These are phyloP conservation scores for Fusarium albosuccineum DNA, from an alignment of 2,329 filamentous ascomycete species.

Conservation along the genomic window DNA sequence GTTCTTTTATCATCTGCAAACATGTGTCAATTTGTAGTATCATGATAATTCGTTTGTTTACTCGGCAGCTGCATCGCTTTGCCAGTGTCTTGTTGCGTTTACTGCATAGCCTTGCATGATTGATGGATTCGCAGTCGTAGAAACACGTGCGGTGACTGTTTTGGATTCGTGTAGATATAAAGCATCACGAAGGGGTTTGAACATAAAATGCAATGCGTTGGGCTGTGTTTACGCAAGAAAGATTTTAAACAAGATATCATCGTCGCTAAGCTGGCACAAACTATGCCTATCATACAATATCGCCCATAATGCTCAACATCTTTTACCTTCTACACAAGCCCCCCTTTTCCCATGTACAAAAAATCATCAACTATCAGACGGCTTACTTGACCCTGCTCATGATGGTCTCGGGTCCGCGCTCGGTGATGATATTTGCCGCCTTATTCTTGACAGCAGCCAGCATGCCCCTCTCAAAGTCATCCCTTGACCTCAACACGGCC, in stretches of 20 bases:
- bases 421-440: constrained; percentile 87
- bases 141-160: no score
- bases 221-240: neutral
- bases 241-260: constrained; percentile 25
- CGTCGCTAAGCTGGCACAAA: constrained; percentile 39
- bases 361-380: constrained; percentile 19
- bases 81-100: neutral
- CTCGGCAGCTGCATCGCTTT: constrained; percentile 19
- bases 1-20: constrained; percentile 25
- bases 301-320: constrained; percentile 2
- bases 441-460: constrained; percentile 87
- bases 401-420: constrained; percentile 87
- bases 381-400: constrained; percentile 89
- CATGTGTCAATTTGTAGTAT: constrained; percentile 29
- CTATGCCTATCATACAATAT: constrained; percentile 34
- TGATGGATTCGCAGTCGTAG: neutral
- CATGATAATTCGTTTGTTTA: constrained; percentile 30
- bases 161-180: no score
- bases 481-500: constrained; percentile 84
- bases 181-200: no score
- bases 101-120: neutral
- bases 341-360: constrained; percentile 13
- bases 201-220: no score
- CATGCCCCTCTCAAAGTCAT: constrained; percentile 95
- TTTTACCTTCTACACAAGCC: neutral